These are phyloP conservation scores for Tremellales sp. DNA, from an alignment of 1,284 basidiomycete species.

Conservation along the genomic window DNA sequence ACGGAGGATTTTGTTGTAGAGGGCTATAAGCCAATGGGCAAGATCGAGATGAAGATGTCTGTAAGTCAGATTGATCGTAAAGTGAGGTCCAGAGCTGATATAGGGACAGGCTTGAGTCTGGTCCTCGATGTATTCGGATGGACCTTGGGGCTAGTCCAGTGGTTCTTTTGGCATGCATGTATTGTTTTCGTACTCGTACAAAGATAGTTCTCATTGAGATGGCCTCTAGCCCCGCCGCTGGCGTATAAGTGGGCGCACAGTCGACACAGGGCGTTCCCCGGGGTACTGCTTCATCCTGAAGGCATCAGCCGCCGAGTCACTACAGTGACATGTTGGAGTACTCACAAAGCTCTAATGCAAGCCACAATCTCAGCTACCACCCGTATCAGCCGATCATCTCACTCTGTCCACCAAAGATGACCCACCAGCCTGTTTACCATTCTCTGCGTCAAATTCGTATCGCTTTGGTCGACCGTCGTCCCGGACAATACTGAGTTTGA, in stretches of 20 bases:
- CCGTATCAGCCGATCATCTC: neutral
- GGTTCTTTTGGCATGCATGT: too few relatives aligned
- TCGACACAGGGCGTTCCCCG: too few relatives aligned
- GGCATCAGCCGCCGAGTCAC: neutral
- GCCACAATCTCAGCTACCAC: slow-evolving; percentile 39
- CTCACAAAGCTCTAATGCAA: slow-evolving; percentile 23
- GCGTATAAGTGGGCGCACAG: too few relatives aligned
- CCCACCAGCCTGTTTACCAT: slow-evolving; percentile 69
- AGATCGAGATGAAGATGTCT: slow-evolving; percentile 97
- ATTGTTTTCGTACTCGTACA: too few relatives aligned
- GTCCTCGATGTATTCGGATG: too few relatives aligned
- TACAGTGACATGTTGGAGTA: neutral
- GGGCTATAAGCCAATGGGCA: slow-evolving; percentile 78
- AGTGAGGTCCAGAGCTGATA: too few relatives aligned
- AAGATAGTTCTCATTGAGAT: too few relatives aligned
- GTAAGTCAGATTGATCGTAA: too few relatives aligned
- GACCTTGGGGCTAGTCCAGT: too few relatives aligned
- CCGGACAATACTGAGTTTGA: slow-evolving; percentile 75
- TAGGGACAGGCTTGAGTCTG: too few relatives aligned
- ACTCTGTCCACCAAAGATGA: slow-evolving; percentile 12
- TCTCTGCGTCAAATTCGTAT: slow-evolving; percentile 97
- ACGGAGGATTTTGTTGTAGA: slow-evolving; percentile 79
- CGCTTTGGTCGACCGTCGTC: slow-evolving; percentile 60
- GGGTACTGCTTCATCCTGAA: slow-evolving; percentile 3
- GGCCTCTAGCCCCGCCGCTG: too few relatives aligned